Percentiles rank a stretch among this genome's conserved stretches.
Evolutionary conservation across 352 stramenopile species (phyloP).

Genomic region (Globisporangium spiculum): DNA sequence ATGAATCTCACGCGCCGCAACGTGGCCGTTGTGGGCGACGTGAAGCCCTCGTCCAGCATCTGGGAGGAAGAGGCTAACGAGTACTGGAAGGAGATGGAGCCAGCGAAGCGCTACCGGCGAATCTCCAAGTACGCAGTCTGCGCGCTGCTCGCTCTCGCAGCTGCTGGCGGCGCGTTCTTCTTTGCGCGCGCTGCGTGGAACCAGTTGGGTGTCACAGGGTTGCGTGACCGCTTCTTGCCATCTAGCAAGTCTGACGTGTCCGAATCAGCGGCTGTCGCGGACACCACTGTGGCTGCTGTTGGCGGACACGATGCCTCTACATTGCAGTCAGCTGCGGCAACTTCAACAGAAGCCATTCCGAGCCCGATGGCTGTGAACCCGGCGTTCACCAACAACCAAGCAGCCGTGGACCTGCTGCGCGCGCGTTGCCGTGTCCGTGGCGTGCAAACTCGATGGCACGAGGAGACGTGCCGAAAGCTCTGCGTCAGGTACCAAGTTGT

Average conservation of each 20-base stretch:
- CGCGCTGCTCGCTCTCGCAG: conserved; percentile 22
- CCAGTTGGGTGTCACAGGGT: background rate
- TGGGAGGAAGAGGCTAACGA: conserved; percentile 66
- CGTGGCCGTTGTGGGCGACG: conserved; percentile 27
- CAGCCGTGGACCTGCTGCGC: conserved; percentile 39
- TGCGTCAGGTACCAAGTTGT: conserved; percentile 36
- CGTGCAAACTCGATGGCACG: conserved; percentile 68
- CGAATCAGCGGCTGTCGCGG: background rate
- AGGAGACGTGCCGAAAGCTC: conserved; percentile 67
- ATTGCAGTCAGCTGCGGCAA: conserved; percentile 11
- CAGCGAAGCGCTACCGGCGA: conserved; percentile 34
- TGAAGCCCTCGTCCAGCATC: conserved; percentile 34
- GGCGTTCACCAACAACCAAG: conserved; percentile 22
- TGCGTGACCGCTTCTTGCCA: background rate
- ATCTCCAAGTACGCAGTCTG: conserved; percentile 28
- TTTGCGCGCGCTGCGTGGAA: conserved; percentile 6
- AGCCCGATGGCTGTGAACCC: conserved; percentile 5
- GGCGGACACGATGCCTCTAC: background rate
- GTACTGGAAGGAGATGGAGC: conserved; percentile 79
- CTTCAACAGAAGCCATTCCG: background rate
- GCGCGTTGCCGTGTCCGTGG: conserved; percentile 54
- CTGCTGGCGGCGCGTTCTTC: conserved; percentile 23
- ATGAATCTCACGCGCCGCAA: conserved; percentile 56
- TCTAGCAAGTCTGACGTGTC: background rate
- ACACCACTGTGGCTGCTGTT: background rate